Evolutionary conservation across 2,329 filamentous ascomycete genomes (phyloP), one percentile per base, ranked within the genome.

Genomic region (Fusarium brachygibbosum): DNA sequence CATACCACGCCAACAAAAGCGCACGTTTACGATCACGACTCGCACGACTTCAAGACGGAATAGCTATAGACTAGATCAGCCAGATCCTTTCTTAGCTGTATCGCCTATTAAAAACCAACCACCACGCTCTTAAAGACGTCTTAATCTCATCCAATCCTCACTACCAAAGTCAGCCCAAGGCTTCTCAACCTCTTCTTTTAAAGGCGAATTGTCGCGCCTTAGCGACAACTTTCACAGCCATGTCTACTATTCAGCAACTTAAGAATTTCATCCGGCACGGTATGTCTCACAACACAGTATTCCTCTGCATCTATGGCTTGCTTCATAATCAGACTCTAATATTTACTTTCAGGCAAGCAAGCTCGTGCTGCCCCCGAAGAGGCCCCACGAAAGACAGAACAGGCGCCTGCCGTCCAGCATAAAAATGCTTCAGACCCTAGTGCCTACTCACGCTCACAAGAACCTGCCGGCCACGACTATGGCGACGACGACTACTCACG

Each of bases 221-320:
- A 50, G 74, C 72, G 75, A 72, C 70, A 64, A 34, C 21, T 25
- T 67, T 50, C 40, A 63, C 55, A 73, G 75, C 65, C 74, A 89
- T 90, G 87, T 89, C 87, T 76, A 89, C 88, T 72, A 97, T 98
- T 83, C 95, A 98, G 84, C 96, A 96, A 79, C 88, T 98, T 76
- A 98, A 98, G 83, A 98, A 98, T 82, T 97, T 98, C 82, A 96
- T 98, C 82, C 93, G 95, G 72, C 95, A 98, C 85, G 95, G 88
- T 90, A 82, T 58, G 84, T 76, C 45, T 37, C 6, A 10, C 19
- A 10, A 17, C n/a, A 28, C 17, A 16, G 14, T 14, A 25, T 57
- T 46, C 25, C 46, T 49, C 50, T 42, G 21, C 38, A 29, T 41
- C 53, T 38, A 53, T 50, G 40, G 49, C 17, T 23, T 38, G 41